These are phyloP conservation scores for Lodderomyces jiufengensis DNA, from an alignment of 1,139 yeast genomes.

Conservation along the genomic window DNA sequence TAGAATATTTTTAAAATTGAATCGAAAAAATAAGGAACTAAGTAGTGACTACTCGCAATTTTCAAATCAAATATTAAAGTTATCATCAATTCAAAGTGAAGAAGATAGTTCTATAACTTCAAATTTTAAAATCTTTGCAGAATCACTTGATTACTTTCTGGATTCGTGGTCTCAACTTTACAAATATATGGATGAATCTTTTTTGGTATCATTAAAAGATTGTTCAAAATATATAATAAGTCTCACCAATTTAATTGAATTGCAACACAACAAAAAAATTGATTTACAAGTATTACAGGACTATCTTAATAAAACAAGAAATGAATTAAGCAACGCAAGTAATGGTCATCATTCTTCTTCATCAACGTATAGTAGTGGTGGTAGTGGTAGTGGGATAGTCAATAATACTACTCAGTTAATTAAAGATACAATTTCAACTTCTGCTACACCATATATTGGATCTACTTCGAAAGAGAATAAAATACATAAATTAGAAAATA, in stretches of 20 bases:
- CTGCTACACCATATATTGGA: conserved; percentile 42
- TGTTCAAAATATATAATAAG: conserved; percentile 81
- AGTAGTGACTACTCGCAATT: conserved; percentile 71
- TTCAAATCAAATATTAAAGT: conserved; percentile 62
- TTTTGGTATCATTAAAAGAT: conserved; percentile 78
- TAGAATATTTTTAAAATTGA: conserved; percentile 67
- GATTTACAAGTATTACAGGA: conserved; percentile 86
- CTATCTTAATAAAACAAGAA: conserved; percentile 65
- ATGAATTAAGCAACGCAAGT: conserved; percentile 59
- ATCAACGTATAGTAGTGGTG: conserved; percentile 18
- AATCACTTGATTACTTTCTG: conserved; percentile 49
- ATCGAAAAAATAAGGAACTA: conserved; percentile 70
- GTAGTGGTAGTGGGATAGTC: conserved; percentile 30
- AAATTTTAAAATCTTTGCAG: conserved; percentile 40
- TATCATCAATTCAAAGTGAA: conserved; percentile 46
- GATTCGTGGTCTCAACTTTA: conserved; percentile 41
- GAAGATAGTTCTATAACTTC: conserved; percentile 19
- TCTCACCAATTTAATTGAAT: conserved; percentile 69
- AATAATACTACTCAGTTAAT: conserved; percentile 45
- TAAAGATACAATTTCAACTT: conserved; percentile 44
- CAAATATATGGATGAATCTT: conserved; percentile 73
- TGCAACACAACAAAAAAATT: conserved; percentile 86
- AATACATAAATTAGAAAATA: conserved; percentile 29
- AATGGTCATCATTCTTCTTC: conserved; percentile 22
- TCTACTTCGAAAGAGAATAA: conserved; percentile 37